Evolutionary conservation across 129 eudicot genomes (phyloP).

Genomic region (Tagetes patula): DNA sequence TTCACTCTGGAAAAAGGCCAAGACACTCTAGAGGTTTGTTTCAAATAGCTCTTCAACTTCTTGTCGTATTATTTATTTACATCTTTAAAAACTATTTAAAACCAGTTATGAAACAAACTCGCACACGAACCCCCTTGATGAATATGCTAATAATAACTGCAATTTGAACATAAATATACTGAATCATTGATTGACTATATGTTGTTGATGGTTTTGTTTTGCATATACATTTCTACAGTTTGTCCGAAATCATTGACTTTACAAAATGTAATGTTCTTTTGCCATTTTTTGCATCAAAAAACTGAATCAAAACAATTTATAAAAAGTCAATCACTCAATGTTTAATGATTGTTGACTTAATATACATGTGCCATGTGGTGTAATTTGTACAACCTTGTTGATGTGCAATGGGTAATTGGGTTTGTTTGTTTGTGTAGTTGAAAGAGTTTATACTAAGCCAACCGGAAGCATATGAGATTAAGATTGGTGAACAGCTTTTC

Average conservation of each 20-base stretch:
- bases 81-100: not conserved
- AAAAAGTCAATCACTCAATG: conserved; percentile 28
- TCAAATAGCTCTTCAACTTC: conserved; percentile 1
- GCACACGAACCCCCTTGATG: not conserved
- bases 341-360: too few species aligned
- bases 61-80: not conserved
- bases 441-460: conserved; percentile 74
- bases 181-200: not conserved
- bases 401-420: conserved; percentile 11
- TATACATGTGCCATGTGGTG: too few species aligned
- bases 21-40: conserved; percentile 79
- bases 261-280: not conserved
- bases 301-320: not conserved
- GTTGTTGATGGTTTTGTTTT: not conserved
- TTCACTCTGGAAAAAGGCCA: conserved; percentile 85
- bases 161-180: not conserved
- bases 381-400: too few species aligned
- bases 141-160: not conserved
- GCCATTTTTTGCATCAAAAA: conserved; percentile 15
- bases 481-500: conserved; percentile 74
- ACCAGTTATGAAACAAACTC: not conserved
- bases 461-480: conserved; percentile 87
- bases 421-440: conserved; percentile 44
- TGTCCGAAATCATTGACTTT: not conserved
- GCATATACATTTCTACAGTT: not conserved